A percentile compares a stretch with the other conserved stretches of the same genome.
phyloP scores from a whole-genome alignment of 345 rosid genomes.

The Populus pruinosa region DNA sequence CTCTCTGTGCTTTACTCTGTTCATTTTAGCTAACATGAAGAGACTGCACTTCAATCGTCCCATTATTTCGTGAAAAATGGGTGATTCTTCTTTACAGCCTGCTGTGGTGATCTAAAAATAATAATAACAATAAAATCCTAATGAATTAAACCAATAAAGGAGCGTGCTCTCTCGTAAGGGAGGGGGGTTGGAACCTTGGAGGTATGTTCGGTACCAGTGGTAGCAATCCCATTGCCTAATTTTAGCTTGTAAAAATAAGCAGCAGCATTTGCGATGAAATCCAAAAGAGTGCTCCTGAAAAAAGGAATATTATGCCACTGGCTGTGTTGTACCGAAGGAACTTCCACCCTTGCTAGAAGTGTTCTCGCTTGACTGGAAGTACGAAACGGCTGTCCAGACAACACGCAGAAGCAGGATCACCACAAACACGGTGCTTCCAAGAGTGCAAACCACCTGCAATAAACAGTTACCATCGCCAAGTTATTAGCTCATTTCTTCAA shows the following conservation, averaged over 20 bases:
- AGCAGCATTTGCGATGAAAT: background rate
- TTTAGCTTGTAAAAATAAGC: background rate
- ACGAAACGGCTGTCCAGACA: slow-evolving; percentile 59
- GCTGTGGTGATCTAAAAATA: background rate
- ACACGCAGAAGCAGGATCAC: slow-evolving; percentile 56
- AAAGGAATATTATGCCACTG: slow-evolving; percentile 14
- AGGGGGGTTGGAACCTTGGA: too few species aligned
- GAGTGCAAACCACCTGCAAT: slow-evolving; percentile 65
- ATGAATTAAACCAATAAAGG: background rate
- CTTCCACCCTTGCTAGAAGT: slow-evolving; percentile 35
- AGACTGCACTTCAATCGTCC: too few species aligned
- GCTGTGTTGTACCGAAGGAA: slow-evolving; percentile 34
- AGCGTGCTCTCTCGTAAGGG: background rate
- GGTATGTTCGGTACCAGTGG: too few species aligned
- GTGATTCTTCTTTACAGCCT: background rate
- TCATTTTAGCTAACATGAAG: background rate
- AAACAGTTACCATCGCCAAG: background rate
- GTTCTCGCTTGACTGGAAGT: slow-evolving; percentile 52
- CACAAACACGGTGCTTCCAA: slow-evolving; percentile 64
- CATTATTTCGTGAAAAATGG: too few species aligned
- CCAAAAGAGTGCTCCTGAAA: background rate
- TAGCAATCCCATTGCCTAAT: background rate
- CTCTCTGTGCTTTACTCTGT: background rate
- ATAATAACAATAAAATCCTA: background rate
- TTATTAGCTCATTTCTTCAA: background rate